Conservation (phyloP, 495 filamentous ascomycete species). For the Hyaloscypha bicolor region DNA sequence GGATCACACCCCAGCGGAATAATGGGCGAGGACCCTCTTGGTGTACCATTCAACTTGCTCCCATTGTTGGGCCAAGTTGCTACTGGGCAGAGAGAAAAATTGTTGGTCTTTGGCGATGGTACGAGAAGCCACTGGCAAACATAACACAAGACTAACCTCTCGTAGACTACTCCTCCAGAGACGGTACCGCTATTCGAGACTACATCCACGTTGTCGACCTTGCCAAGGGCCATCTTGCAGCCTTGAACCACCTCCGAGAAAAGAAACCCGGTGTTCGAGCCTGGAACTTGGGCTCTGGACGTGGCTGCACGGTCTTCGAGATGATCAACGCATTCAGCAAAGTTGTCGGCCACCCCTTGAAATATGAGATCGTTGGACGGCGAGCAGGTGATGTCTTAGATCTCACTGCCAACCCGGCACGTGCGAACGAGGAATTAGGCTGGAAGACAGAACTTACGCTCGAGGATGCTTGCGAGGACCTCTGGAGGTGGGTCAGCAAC, state of each 20-base stretch:
- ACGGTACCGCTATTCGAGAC: constrained; percentile 75
- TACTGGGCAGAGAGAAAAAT: constrained; percentile 90
- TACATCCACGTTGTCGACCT: constrained; percentile 89
- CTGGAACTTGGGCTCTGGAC: constrained; percentile 97
- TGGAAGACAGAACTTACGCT: constrained; percentile 93
- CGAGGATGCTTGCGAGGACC: constrained; percentile 89
- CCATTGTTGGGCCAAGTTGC: constrained; percentile 94
- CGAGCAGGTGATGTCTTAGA: constrained; percentile 91
- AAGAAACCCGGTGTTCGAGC: constrained; percentile 90
- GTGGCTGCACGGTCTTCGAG: constrained; percentile 92
- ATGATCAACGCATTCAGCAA: constrained; percentile 94
- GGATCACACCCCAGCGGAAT: constrained; percentile 93
- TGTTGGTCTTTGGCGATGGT: constrained; percentile 94
- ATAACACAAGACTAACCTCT: not conserved
- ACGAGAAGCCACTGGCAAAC: constrained; percentile 33
- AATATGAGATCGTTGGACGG: constrained; percentile 83
- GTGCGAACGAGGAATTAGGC: constrained; percentile 82
- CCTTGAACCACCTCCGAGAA: constrained; percentile 87
- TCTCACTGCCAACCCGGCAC: constrained; percentile 86
- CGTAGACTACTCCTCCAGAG: constrained; percentile 84
- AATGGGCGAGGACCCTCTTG: constrained; percentile 98
- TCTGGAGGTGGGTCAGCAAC: constrained; percentile 95
- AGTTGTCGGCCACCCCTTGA: constrained; percentile 80
- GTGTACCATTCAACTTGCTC: constrained; percentile 93
- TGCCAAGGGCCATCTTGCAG: constrained; percentile 84